Conservation (phyloP, 805 yeast genomes). For the Lipomyces orientalis region DNA sequence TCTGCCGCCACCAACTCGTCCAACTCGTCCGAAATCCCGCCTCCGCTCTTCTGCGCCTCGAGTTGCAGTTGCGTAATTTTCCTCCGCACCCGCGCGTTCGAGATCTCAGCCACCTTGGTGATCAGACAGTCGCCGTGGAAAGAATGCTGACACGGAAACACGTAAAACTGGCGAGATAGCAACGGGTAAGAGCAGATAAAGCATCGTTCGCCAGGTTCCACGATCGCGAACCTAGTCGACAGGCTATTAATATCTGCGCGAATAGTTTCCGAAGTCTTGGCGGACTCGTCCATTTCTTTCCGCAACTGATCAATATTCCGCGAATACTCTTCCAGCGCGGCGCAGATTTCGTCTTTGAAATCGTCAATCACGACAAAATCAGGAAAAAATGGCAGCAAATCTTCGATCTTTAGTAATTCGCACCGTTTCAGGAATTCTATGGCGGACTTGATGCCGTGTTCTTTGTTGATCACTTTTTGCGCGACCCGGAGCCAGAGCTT, state of each 20-base stretch:
- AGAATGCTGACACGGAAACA: slow-evolving; percentile 89
- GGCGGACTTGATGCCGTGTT: slow-evolving; percentile 45
- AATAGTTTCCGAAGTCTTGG: slow-evolving; percentile 63
- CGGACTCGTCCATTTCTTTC: slow-evolving; percentile 75
- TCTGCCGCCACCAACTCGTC: slow-evolving; percentile 65
- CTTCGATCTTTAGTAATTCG: slow-evolving; percentile 65
- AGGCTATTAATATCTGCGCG: slow-evolving; percentile 61
- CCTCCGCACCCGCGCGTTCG: slow-evolving; percentile 70
- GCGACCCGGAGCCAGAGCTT: slow-evolving; percentile 76
- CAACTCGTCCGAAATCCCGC: slow-evolving; percentile 45
- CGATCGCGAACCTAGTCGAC: slow-evolving; percentile 61
- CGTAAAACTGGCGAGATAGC: slow-evolving; percentile 71
- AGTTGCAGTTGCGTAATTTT: slow-evolving; percentile 61
- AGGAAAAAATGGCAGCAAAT: slow-evolving; percentile 82
- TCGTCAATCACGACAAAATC: slow-evolving; percentile 81
- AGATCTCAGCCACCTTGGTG: slow-evolving; percentile 61
- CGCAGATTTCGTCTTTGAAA: slow-evolving; percentile 81
- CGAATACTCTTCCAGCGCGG: slow-evolving; percentile 77
- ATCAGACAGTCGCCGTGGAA: slow-evolving; percentile 90
- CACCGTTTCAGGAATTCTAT: slow-evolving; percentile 42
- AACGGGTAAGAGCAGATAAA: slow-evolving; percentile 70
- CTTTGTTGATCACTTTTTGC: slow-evolving; percentile 50
- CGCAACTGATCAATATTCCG: slow-evolving; percentile 67
- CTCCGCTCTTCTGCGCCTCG: slow-evolving; percentile 46
- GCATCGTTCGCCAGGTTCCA: slow-evolving; percentile 88